Base-by-base conservation (phyloP, 2,329 filamentous ascomycete species). In the Mycosphaerella sp. region DNA sequence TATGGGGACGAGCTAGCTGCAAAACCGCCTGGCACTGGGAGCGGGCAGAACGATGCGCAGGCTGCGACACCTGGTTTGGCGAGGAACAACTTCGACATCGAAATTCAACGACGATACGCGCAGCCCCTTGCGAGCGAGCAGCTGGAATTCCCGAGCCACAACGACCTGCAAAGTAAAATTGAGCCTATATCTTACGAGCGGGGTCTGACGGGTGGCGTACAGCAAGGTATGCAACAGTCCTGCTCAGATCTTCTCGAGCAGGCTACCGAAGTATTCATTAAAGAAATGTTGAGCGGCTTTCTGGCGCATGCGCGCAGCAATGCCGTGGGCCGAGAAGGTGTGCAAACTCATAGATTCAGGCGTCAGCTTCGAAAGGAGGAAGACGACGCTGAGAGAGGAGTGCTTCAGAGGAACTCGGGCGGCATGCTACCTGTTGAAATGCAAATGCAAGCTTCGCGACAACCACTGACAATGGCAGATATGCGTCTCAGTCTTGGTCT, bases 391-490 rank as follows among this genome's bases (percentile, higher is more conserved):
- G 79, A 83, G 40, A 78, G 82, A n/a, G 89, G 90, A 4, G 87
- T 91, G 62, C 69, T 95, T 1, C 76, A 80, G 14, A 80, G 88
- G 61, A 87, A 90, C 55, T 85, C 86, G 56, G 85, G 81, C 45
- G 90, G 90, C 1, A 72, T 95, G 29, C 73, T 96, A 5, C 92
- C 91, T 0, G 75, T 90, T 36, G 90, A 96, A 70, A 82, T 87
- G 2, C 89, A 87, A 67, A 85, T 86, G 50, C 84, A 86, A 12
- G 81, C 81, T 52, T 82, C 86, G 62, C 78, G 89, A 39, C 80
- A 83, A 5, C 82, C 87, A 0, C 72, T 96, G 1, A 84, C 84
- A 11, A 85, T 92, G 73, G 82, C 84, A 14, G 92, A 96, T 68
- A 71, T 96, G 45, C 80, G 86, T 38, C 74, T 95, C 2, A 83